Evolutionary conservation across 2,329 filamentous ascomycete species (phyloP), one percentile per base, ranked within the genome.

Genomic region (Exophiala calicioides): DNA sequence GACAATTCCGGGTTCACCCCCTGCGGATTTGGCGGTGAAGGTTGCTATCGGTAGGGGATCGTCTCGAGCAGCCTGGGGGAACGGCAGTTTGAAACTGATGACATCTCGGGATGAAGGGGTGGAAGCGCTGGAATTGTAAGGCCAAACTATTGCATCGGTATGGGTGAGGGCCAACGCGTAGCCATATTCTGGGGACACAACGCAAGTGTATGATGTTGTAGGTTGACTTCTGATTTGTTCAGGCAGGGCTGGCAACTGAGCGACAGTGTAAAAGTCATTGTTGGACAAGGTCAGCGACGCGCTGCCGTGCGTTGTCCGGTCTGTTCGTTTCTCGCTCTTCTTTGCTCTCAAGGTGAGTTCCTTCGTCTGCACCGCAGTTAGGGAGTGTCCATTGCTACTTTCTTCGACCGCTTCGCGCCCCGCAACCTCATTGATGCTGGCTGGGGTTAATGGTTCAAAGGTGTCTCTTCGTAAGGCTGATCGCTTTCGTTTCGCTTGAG

Each of bases 131-230:
- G 69, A 66, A 38, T 82, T 82, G 69, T 97, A 97, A 12, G 88
- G 85, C 93, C 93, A 98, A 38, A 95, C 82, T 52, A 94, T 79
- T 58, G 90, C 93, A 62, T 90, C 84, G 5, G 85, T 83, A 56
- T 85, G 82, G 6, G 88, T 94, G 45, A 97, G 76, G 35, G 83
- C 84, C 45, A 97, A 76, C 37, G 88, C 90, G 63, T 90, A 88
- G 56, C 81, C 86, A 62, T 71, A 81, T 50, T 74, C 79, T 30
- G 78, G 80, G 65, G 81, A 73, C 50, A 89, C 75, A 23, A 80
- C 77, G 61, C 84, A 85, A 61, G 82, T 79, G 65, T 86, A 81
- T 18, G 55, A 50, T 50, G 60, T 34, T 64, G 76, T 74, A 48
- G 79, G 75, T 60, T 84, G 79, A 57, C 79, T 71, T 56, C 84